Conservation (phyloP, 768 basidiomycete species). For the Leucosporidium scottii region DNA sequence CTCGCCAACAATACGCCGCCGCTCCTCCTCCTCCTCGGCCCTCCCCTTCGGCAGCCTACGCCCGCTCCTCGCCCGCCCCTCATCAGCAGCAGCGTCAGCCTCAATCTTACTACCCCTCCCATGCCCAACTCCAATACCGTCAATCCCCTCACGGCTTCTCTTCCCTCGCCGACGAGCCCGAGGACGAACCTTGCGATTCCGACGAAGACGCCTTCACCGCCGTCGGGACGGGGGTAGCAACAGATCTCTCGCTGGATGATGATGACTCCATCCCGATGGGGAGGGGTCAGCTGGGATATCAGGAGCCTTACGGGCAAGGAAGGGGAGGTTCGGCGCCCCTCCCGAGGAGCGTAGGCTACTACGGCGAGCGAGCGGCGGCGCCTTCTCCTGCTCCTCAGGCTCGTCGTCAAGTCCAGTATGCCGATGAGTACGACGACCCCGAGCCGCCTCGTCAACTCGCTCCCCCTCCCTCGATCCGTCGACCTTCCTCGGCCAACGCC, state of each 20-base stretch:
- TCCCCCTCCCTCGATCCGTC: background rate
- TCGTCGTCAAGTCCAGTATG: no score
- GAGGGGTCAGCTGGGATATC: background rate
- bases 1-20: no score
- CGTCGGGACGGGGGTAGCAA: background rate
- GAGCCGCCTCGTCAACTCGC: background rate
- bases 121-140: no score
- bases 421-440: background rate
- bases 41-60: no score
- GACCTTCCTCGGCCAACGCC: background rate
- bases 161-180: background rate
- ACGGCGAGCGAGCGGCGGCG: background rate
- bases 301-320: background rate
- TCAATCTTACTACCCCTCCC: no score
- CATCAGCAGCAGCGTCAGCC: no score
- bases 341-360: background rate
- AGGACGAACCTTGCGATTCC: background rate
- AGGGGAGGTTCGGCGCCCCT: background rate
- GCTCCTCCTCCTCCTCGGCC: no score
- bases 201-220: background rate
- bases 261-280: background rate
- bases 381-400: no score
- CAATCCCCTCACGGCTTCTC: background rate
- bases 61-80: no score
- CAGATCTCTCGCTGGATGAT: background rate